Conservation (phyloP, 1,284 basidiomycete species). For the Lignosus rhinocerotis region DNA sequence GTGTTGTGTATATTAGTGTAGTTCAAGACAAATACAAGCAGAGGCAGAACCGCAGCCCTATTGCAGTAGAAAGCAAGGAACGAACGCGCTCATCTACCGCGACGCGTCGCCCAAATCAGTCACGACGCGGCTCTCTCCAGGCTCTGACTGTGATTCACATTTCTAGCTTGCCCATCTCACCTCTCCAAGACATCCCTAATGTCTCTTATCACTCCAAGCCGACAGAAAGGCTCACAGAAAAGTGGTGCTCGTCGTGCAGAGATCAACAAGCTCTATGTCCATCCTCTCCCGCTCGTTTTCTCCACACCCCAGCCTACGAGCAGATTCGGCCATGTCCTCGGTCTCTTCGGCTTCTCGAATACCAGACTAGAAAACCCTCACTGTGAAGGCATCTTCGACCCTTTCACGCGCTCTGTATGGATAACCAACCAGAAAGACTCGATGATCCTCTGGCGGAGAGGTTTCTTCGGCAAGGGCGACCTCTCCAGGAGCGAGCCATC, state of each 20-base stretch:
- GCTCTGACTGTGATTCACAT: neutral
- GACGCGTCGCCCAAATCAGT: constrained; percentile 12
- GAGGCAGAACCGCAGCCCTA: neutral
- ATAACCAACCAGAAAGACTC: constrained; percentile 63
- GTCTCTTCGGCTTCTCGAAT: constrained; percentile 53
- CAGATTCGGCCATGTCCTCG: constrained; percentile 44
- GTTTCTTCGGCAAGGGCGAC: constrained; percentile 97
- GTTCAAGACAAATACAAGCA: no score
- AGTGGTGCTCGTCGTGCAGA: constrained; percentile 55
- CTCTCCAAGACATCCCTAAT: constrained; percentile 55
- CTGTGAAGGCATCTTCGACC: constrained; percentile 73
- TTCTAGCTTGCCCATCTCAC: constrained; percentile 45
- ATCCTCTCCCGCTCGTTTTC: constrained; percentile 65
- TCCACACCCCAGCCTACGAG: constrained; percentile 37
- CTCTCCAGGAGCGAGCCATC: constrained; percentile 93
- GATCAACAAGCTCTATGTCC: constrained; percentile 64
- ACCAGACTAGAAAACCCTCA: constrained; percentile 57
- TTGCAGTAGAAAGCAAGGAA: neutral
- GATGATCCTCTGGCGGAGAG: constrained; percentile 80
- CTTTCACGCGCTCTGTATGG: constrained; percentile 79
- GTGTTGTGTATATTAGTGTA: no score
- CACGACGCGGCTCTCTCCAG: neutral
- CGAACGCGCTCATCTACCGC: neutral
- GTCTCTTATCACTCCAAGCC: constrained; percentile 48
- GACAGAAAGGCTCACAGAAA: constrained; percentile 43